These are phyloP conservation scores for Piloderma croceum DNA, from an alignment of 768 basidiomycete genomes.

Conservation along the genomic window DNA sequence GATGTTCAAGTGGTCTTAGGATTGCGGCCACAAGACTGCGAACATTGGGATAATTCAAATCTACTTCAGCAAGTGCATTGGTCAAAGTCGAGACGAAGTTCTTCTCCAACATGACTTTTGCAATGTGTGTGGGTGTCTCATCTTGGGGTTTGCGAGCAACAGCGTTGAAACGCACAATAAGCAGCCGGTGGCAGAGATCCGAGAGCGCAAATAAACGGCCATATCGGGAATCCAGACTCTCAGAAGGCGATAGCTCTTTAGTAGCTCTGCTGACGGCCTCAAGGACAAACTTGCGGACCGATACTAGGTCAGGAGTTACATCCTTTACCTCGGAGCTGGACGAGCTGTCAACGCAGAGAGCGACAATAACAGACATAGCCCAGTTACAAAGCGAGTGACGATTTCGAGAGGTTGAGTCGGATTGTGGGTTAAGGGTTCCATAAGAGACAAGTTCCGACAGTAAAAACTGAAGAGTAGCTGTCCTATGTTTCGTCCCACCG, in stretches of 20 bases:
- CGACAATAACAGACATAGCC: constrained; percentile 86
- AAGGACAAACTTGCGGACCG: constrained; percentile 88
- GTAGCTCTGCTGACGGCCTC: constrained; percentile 84
- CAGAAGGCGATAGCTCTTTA: constrained; percentile 64
- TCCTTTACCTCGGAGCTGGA: constrained; percentile 67
- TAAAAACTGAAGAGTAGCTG: constrained; percentile 71
- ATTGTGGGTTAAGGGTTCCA: constrained; percentile 62
- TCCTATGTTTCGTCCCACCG: constrained; percentile 47
- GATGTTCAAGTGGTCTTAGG: constrained; percentile 79
- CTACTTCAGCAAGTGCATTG: constrained; percentile 82
- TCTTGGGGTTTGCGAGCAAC: constrained; percentile 46
- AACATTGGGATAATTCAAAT: constrained; percentile 92
- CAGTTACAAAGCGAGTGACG: constrained; percentile 68
- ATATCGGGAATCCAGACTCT: constrained; percentile 66
- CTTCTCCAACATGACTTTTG: constrained; percentile 98
- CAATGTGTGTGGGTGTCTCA: constrained; percentile 85
- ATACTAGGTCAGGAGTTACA: constrained; percentile 67
- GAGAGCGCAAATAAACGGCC: constrained; percentile 82
- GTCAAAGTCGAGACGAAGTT: constrained; percentile 89
- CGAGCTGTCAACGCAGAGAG: constrained; percentile 86
- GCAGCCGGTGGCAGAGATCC: constrained; percentile 81
- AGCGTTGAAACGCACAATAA: constrained; percentile 69
- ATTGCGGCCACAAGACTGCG: constrained; percentile 82
- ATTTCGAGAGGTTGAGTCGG: constrained; percentile 47
- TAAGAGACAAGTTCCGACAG: constrained; percentile 80